Base-by-base conservation (phyloP, 75 land plant genomes). In the Pinus taeda region DNA sequence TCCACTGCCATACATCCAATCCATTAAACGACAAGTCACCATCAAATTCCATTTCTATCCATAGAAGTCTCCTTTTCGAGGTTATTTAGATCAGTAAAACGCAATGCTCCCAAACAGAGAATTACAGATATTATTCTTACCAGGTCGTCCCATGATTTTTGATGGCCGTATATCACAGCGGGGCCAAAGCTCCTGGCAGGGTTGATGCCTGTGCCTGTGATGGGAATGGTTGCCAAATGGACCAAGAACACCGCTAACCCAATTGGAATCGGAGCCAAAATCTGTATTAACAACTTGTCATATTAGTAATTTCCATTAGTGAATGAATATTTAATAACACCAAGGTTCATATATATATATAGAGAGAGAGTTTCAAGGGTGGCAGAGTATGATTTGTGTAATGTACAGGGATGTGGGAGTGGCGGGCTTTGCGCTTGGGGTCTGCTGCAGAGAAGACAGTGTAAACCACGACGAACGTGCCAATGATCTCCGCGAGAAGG, bases 401-500 rank as follows among this genome's bases (percentile, higher is more conserved):
- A 84, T 69, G 17, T 83, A 91, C 93, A 15, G 92, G 92, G 37
- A 89, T 86, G 62, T 86, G 86, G 71, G 92, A 90, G 77, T 89
- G 91, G 17, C 92, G 75, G 57, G 91, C 92, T 49, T 45, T 89
- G 53, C 92, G 81, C 80, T 90, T 90, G 79, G 91, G 83, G 65
- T 90, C 92, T 15, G 91, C 89, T 67, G 92, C 92, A 21, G 92
- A 90, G 85, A 90, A 90, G 65, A 90, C 91, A 36, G 91, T 85
- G 79, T 84, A 86, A 74, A 87, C 88, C 71, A 87, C 74, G 39
- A 87, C 78, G 71, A 87, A 87, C 3, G 92, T 90, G 55, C 92
- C 92, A 24, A 90, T 77, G 70, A 90, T 90, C 80, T 90, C 92
- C 6, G 92, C 91, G 12, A 62, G 86, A 12, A 90, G 76, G 30